Evolutionary conservation across 2,329 filamentous ascomycete species (phyloP).

Genomic region (Penicillium concentricum): DNA sequence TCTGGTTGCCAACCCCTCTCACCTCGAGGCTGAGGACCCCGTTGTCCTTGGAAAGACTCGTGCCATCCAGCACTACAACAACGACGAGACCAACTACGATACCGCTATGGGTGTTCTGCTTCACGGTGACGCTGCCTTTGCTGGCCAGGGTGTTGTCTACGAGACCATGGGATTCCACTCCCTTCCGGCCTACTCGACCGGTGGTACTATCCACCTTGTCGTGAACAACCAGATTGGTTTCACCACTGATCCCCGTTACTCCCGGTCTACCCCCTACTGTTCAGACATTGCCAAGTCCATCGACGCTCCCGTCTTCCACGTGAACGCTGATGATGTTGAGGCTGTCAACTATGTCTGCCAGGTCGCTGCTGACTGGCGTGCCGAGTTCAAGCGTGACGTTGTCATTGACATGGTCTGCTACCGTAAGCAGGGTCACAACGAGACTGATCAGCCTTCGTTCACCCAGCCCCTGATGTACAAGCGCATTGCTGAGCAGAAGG

Average conservation of each 20-base stretch:
- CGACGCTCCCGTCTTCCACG: conserved; percentile 97
- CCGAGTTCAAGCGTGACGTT: conserved; percentile 97
- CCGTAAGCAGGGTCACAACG: conserved; percentile 98
- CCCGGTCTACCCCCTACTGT: conserved; percentile 96
- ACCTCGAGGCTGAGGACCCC: conserved; percentile 96
- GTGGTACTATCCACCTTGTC: conserved; percentile 93
- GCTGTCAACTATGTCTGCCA: conserved; percentile 98
- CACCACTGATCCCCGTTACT: conserved; percentile 95
- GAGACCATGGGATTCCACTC: conserved; percentile 98
- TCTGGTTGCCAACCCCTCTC: conserved; percentile 95
- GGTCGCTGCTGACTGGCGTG: conserved; percentile 94
- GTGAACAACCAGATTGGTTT: conserved; percentile 99
- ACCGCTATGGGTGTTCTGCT: conserved; percentile 94
- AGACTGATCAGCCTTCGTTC: conserved; percentile 98
- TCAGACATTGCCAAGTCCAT: conserved; percentile 99
- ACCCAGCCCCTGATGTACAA: conserved; percentile 99
- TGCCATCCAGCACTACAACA: conserved; percentile 98
- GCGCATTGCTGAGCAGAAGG: conserved; percentile 80
- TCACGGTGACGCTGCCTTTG: conserved; percentile 96
- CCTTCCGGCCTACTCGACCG: conserved; percentile 92
- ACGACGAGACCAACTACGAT: conserved; percentile 83
- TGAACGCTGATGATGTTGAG: conserved; percentile 97
- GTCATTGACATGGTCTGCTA: conserved; percentile 99
- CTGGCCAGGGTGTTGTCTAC: conserved; percentile 95
- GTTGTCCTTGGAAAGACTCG: conserved; percentile 97